Base-by-base conservation (phyloP, 345 rosid genomes). In the Brassica juncea region DNA sequence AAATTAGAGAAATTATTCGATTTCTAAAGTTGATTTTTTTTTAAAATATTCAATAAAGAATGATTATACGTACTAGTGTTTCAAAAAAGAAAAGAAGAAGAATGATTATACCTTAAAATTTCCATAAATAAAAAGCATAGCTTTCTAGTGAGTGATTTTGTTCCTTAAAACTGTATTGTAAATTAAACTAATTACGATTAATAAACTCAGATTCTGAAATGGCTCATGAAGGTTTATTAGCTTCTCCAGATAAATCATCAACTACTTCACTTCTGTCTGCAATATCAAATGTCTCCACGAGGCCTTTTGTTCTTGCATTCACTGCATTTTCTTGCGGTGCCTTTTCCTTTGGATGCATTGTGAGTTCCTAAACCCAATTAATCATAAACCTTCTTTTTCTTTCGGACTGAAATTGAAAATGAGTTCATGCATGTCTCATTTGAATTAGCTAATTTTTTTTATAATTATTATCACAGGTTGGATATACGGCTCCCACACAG, bases 401-500 rank as follows among this genome's bases (percentile, higher is more conserved):
- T 49, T 49, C 2, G 0, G 52, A 63, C 34, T 52, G 57, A 52
- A 52, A 52, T 52, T n/a, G 8, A 52, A 42, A 52, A 52, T 52
- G 57, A 52, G 19, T 52, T 31, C 0, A 30, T 27, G 44, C 11
- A 44, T 12, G 31, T 32, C 47, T 39, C 23, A 19, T 44, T 27
- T 37, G 10, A 42, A 9, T 42, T 42, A 3, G 14, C n/a, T 3
- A 42, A 3, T 42, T 42, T 42, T 42, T 4, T 42, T 42, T 42
- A 2, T 42, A 10, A 23, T 23, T 23, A 49, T n/a, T 49, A 49
- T 49, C 8, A 14, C 61, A 81, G 84, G 14, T 81, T 0, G 84
- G 78, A 60, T 81, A 81, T 77, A 35, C 84, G 1, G 81, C 84
- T 60, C 84, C 84, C 12, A 68, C 84, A 49, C 81, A 81, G 55